Conservation (phyloP, 116 monocot genomes). For the Zostera marina region DNA sequence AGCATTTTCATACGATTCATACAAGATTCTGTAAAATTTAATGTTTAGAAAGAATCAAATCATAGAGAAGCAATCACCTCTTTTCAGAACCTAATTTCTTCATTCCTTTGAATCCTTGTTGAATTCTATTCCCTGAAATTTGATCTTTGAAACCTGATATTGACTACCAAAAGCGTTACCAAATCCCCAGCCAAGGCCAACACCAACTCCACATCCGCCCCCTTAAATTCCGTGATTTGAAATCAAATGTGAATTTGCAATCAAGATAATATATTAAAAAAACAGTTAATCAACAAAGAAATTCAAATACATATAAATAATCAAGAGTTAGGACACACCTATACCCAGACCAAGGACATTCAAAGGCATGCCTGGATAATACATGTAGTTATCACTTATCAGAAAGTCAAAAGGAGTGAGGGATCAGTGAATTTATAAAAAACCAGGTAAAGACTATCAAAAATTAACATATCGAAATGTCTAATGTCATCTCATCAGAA, state of each 20-base stretch:
- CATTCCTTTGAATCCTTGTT: constrained; percentile 14
- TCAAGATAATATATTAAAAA: background rate
- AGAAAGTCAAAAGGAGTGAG: background rate
- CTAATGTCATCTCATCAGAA: background rate
- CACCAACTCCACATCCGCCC: constrained; percentile 84
- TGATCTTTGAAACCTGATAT: constrained; percentile 52
- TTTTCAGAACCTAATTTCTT: background rate
- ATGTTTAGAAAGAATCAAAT: background rate
- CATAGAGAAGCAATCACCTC: background rate
- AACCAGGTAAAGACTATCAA: too few relatives aligned
- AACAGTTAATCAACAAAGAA: background rate
- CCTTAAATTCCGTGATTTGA: constrained; percentile 19
- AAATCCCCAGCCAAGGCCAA: constrained; percentile 81
- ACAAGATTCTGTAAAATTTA: too few relatives aligned
- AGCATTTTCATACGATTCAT: too few relatives aligned
- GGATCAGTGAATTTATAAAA: background rate
- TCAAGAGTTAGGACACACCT: constrained; percentile 36
- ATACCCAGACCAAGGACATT: constrained; percentile 47
- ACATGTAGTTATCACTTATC: background rate
- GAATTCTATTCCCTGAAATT: constrained; percentile 57
- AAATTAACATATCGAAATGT: too few relatives aligned
- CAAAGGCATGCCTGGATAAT: constrained; percentile 59
- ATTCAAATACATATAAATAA: background rate
- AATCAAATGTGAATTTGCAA: background rate
- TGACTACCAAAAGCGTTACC: constrained; percentile 75